phyloP scores from a whole-genome alignment of 2,329 filamentous ascomycete genomes.

The Aureobasidium sp. region DNA sequence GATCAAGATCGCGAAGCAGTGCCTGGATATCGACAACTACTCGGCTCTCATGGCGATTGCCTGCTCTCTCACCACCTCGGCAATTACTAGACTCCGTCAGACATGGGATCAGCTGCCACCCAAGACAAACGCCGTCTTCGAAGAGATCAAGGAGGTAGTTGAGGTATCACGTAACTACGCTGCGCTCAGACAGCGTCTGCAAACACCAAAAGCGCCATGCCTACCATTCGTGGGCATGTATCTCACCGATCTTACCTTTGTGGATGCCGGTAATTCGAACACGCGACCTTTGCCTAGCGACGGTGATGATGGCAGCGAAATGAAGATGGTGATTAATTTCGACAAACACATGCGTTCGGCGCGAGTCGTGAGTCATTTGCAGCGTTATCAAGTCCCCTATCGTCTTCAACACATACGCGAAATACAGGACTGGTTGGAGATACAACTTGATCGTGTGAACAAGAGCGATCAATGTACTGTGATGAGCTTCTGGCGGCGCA shows the following conservation, averaged over 20 bases:
- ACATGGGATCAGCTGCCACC: constrained; percentile 87
- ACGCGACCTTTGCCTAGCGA: constrained; percentile 65
- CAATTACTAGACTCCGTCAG: constrained; percentile 76
- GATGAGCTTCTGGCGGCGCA: constrained; percentile 71
- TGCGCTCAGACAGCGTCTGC: constrained; percentile 71
- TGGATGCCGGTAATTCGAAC: constrained; percentile 86
- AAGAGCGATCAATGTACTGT: constrained; percentile 55
- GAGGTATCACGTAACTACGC: constrained; percentile 90
- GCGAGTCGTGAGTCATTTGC: constrained; percentile 90
- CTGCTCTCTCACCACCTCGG: constrained; percentile 86
- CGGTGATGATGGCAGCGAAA: constrained; percentile 51
- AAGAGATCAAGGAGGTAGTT: constrained; percentile 73
- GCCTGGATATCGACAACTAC: constrained; percentile 87
- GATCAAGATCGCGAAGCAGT: constrained; percentile 89
- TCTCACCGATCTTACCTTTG: constrained; percentile 90
- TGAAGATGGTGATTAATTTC: constrained; percentile 85
- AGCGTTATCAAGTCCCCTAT: constrained; percentile 94
- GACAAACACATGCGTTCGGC: constrained; percentile 94
- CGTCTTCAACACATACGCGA: constrained; percentile 74
- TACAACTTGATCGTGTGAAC: constrained; percentile 71
- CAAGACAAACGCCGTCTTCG: constrained; percentile 75
- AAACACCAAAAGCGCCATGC: constrained; percentile 76
- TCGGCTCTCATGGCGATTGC: constrained; percentile 96
- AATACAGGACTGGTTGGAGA: constrained; percentile 86
- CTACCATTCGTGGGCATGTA: constrained; percentile 95